Evolutionary conservation across 1,284 basidiomycete species (phyloP).

Genomic region (Apiotrichum domesticum): DNA sequence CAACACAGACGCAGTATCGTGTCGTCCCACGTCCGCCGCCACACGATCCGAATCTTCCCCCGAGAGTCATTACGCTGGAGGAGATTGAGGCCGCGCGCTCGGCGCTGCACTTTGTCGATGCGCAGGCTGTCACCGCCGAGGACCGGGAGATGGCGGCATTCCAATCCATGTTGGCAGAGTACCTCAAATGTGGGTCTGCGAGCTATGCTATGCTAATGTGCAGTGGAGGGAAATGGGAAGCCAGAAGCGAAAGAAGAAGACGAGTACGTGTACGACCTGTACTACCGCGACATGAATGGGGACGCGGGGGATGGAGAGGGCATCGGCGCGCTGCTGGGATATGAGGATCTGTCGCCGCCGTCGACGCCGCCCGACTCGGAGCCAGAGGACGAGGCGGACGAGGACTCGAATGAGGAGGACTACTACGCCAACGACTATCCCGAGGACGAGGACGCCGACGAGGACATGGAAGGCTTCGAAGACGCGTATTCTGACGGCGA

Average conservation of each 20-base stretch:
- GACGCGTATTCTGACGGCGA: conserved; percentile 28
- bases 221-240: conserved; percentile 18
- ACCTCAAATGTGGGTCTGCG: conserved; percentile 33
- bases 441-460: conserved; percentile 47
- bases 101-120: conserved; percentile 39
- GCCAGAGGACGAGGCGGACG: conserved; percentile 47
- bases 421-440: conserved; percentile 49
- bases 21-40: conserved; percentile 29
- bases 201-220: background rate
- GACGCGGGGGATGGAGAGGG: conserved; percentile 4
- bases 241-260: conserved; percentile 32
- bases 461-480: conserved; percentile 41
- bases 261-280: conserved; percentile 48
- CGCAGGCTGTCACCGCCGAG: conserved; percentile 31
- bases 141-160: conserved; percentile 44
- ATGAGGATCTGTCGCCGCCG: conserved; percentile 35
- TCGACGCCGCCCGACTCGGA: conserved; percentile 37
- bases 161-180: conserved; percentile 45
- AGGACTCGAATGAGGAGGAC: conserved; percentile 48
- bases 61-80: conserved; percentile 29
- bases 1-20: conserved; percentile 23
- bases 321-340: conserved; percentile 28
- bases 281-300: conserved; percentile 38
- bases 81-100: conserved; percentile 25
- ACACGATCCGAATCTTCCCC: conserved; percentile 25